Evolutionary conservation across 2,329 filamentous ascomycete genomes (phyloP).

Genomic region (Colletotrichum sp.): DNA sequence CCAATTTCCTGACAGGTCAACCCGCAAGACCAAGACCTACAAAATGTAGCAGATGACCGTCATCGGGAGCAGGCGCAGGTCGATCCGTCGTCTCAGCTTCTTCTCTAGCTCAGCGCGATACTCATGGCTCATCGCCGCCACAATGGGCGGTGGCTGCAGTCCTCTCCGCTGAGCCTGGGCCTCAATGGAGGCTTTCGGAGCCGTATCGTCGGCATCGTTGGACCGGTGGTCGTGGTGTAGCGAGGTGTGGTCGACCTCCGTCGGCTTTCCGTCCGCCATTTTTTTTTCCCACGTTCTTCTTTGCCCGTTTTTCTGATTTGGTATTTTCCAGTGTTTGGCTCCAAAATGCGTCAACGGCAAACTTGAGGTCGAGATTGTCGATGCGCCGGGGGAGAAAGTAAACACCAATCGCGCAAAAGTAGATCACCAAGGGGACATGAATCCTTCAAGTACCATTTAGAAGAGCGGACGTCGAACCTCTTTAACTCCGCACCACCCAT

Average conservation of each 20-base stretch:
- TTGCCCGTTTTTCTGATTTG: no score
- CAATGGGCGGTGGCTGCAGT: not conserved
- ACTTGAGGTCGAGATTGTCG: no score
- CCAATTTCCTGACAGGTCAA: fast-evolving
- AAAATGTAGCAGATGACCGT: conserved; percentile 60
- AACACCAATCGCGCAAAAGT: not conserved
- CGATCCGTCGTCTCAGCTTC: conserved; percentile 41
- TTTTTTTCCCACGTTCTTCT: no score
- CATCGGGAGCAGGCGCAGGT: conserved; percentile 46
- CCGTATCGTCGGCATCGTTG: not conserved
- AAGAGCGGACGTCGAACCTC: not conserved
- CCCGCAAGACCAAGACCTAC: not conserved
- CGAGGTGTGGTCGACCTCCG: conserved; percentile 12
- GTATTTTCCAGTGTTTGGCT: no score
- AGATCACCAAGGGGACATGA: not conserved
- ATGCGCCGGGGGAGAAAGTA: not conserved
- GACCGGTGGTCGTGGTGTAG: not conserved
- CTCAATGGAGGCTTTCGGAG: conserved; percentile 2
- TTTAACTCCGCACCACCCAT: not conserved
- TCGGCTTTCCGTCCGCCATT: conserved; percentile 3
- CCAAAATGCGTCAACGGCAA: no score
- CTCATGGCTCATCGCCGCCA: conserved; percentile 16
- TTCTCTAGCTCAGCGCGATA: conserved; percentile 27
- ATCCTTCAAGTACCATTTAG: not conserved
- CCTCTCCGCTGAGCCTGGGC: not conserved